A percentile compares a stretch with the other conserved stretches of the same genome.
Conservation (phyloP, 352 stramenopile genomes). For the Pythium rishiriense region DNA sequence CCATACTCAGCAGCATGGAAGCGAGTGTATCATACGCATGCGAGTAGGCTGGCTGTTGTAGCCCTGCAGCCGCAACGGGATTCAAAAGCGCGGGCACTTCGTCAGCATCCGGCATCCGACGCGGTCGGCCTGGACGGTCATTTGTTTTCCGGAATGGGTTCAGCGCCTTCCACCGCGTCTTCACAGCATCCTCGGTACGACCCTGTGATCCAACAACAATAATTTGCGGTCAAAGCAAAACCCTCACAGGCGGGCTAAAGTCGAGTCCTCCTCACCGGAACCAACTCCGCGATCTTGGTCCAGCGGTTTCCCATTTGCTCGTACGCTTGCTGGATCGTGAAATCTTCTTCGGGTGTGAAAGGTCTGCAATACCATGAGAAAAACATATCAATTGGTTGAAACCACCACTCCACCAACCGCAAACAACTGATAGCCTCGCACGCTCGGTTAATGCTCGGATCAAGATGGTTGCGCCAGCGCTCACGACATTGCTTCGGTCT, state of each 20-base stretch:
- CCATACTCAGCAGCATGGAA: slow-evolving; percentile 21
- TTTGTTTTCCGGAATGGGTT: slow-evolving; percentile 80
- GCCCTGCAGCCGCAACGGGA: slow-evolving; percentile 6
- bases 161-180: slow-evolving; percentile 79
- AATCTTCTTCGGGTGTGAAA: slow-evolving; percentile 91
- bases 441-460: slow-evolving; percentile 91
- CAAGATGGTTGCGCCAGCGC: slow-evolving; percentile 95
- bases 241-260: no score
- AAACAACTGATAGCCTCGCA: slow-evolving; percentile 27
- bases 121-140: slow-evolving; percentile 68
- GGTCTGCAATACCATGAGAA: slow-evolving; percentile 36
- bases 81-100: neutral
- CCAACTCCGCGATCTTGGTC: slow-evolving; percentile 90
- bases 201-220: slow-evolving; percentile 31
- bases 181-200: slow-evolving; percentile 81
- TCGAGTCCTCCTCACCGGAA: no score
- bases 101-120: slow-evolving; percentile 42
- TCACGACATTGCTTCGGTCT: slow-evolving; percentile 95
- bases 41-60: neutral
- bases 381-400: no score
- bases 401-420: no score
- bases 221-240: no score
- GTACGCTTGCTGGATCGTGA: slow-evolving; percentile 90
- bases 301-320: slow-evolving; percentile 93
- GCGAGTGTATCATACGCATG: slow-evolving; percentile 9